phyloP scores from a whole-genome alignment of 371 early-diverging fungal species.

The Saksenaea vasiformis region DNA sequence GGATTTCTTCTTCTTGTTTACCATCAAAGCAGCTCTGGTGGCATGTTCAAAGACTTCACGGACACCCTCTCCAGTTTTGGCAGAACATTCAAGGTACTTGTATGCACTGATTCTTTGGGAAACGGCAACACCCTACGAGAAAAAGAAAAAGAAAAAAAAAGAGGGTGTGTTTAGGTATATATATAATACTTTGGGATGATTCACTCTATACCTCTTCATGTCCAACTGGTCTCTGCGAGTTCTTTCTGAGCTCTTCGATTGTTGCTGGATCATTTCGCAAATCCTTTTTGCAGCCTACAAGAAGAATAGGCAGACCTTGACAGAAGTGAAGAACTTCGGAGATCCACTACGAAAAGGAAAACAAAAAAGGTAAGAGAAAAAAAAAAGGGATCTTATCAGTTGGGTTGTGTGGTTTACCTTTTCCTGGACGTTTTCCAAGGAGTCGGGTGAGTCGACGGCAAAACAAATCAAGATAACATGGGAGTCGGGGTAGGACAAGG shows the following conservation, averaged over 20 bases:
- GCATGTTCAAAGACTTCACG: slow-evolving; percentile 94
- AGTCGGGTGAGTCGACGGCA: slow-evolving; percentile 91
- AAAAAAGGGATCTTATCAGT: not conserved
- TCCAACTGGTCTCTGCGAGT: slow-evolving; percentile 80
- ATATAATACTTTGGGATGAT: no score
- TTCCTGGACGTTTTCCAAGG: slow-evolving; percentile 91
- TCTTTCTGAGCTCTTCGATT: slow-evolving; percentile 78
- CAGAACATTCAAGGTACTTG: slow-evolving; percentile 95
- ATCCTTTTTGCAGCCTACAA: slow-evolving; percentile 94
- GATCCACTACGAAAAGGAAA: slow-evolving; percentile 71
- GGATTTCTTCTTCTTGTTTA: slow-evolving; percentile 48
- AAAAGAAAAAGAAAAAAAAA: no score
- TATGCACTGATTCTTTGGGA: slow-evolving; percentile 86
- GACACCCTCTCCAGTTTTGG: slow-evolving; percentile 90
- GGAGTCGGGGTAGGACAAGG: slow-evolving; percentile 96
- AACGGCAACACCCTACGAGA: slow-evolving; percentile 64
- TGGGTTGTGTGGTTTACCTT: slow-evolving; percentile 55
- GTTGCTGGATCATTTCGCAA: slow-evolving; percentile 80
- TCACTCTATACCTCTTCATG: slow-evolving; percentile 66
- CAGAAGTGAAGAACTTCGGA: slow-evolving; percentile 92
- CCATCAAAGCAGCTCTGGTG: slow-evolving; percentile 83
- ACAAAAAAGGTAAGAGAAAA: not conserved
- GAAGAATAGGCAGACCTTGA: slow-evolving; percentile 83
- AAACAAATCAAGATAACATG: slow-evolving; percentile 97
- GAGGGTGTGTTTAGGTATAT: no score